Conservation (phyloP, 2,329 filamentous ascomycete genomes). For the Botrytis medusae region DNA sequence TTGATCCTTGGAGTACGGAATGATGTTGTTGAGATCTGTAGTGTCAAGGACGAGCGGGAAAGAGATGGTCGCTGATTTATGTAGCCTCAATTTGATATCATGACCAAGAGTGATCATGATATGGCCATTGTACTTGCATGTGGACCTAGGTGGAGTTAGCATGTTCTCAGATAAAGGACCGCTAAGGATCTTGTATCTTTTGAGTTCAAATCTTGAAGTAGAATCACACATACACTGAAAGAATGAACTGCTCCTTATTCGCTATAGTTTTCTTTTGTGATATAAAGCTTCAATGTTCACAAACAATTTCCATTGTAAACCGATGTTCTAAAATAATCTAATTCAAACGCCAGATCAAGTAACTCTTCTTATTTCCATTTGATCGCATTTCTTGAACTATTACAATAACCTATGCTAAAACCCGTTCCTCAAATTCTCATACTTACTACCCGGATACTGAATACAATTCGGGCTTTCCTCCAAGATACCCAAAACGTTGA, state of each 20-base stretch:
- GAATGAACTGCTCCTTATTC: neutral
- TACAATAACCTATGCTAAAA: constrained; percentile 47
- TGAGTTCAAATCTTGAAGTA: neutral
- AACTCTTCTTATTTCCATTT: neutral
- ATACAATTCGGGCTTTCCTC: constrained; percentile 59
- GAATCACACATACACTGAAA: neutral
- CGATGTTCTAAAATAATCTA: neutral
- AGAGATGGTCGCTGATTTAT: neutral
- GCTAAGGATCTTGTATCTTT: neutral
- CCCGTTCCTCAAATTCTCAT: constrained; percentile 65
- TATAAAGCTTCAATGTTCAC: neutral
- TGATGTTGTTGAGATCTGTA: neutral
- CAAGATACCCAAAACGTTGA: constrained; percentile 56
- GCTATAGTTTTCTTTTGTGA: neutral
- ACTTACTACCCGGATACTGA: constrained; percentile 64
- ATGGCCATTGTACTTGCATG: neutral
- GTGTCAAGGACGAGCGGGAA: neutral
- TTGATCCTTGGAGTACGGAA: neutral
- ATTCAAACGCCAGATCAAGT: neutral
- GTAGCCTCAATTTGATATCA: neutral
- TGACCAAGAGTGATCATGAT: neutral
- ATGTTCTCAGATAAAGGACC: neutral
- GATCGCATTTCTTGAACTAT: neutral
- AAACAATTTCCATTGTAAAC: neutral
- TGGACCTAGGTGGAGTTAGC: neutral